Evolutionary conservation across 2,329 filamentous ascomycete genomes (phyloP), one percentile per base, ranked within the genome.

Genomic region (Venturia asperata): DNA sequence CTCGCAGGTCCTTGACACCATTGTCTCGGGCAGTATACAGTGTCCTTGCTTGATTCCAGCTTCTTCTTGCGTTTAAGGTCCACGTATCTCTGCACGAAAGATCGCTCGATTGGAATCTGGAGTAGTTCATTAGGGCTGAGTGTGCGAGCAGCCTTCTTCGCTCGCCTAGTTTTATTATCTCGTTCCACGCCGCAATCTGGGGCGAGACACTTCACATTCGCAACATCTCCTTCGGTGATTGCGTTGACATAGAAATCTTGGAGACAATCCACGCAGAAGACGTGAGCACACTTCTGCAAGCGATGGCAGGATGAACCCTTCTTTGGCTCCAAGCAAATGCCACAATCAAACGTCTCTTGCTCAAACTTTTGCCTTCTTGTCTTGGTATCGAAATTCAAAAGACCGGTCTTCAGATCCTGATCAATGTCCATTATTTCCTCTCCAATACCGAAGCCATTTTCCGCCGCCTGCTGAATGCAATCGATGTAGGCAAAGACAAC

Each of bases 1-100:
- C 78, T 85, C 34, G 92, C 92, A 2, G 92, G 90, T 6, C 91
- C 92, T 75, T 94, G 90, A 74, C 94, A 99, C 91, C 92, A 97
- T 65, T 87, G 82, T 10, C 94, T 85, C 0, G 94, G 94, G 72
- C 94, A 99, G 74, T 96, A 97, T 42, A 97, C 84, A 0, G 92
- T 97, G 66, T 87, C 88, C 72, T 92, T 95, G 76, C 97, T 92
- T 0, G 91, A 87, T 75, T 97, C 94, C 2, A 97, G 84, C 74
- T 91, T 89, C 69, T 89, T 90, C 78, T 97, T 97, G 72, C 96
- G 90, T 77, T 94, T 97, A 67, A 97, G 82, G 45, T 86, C 87
- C 5, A 96, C 90, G 74, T 95, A 99, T 65, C 94, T 88, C 72
- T 90, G 87, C 1, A 97, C 91, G 42, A 82, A 83, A 19, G 89